phyloP scores from a whole-genome alignment of 805 yeast species.

The Myxozyma melibiosi region DNA sequence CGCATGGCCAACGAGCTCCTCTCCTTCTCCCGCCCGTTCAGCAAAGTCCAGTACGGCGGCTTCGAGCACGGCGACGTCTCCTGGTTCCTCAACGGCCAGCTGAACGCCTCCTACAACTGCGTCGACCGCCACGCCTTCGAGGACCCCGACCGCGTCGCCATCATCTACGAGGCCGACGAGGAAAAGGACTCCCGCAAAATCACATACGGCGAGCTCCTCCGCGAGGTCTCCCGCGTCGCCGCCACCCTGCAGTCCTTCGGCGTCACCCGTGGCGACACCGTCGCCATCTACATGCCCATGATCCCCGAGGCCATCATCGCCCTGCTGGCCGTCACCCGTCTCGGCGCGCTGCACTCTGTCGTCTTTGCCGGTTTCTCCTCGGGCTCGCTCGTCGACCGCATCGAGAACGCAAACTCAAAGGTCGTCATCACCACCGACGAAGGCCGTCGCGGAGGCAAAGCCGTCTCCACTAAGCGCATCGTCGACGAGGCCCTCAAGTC shows the following conservation, averaged over 20 bases:
- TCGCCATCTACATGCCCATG: conserved; percentile 96
- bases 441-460: conserved; percentile 93
- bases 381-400: conserved; percentile 88
- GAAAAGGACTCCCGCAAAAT: conserved; percentile 69
- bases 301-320: conserved; percentile 94
- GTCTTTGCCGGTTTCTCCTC: conserved; percentile 96
- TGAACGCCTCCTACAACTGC: conserved; percentile 91
- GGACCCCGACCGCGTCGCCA: conserved; percentile 72
- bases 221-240: conserved; percentile 83
- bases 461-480: conserved; percentile 86
- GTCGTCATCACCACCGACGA: conserved; percentile 94
- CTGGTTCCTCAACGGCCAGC: conserved; percentile 92
- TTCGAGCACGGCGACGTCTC: conserved; percentile 78
- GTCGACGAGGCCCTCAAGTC: conserved; percentile 89
- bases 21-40: conserved; percentile 79
- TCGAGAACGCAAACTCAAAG: conserved; percentile 80
- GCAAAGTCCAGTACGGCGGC: conserved; percentile 62
- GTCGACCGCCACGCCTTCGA: conserved; percentile 93
- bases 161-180: conserved; percentile 92
- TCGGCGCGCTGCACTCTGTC: conserved; percentile 96
- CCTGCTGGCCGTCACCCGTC: conserved; percentile 87
- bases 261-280: conserved; percentile 91
- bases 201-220: conserved; percentile 83
- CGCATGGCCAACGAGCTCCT: conserved; percentile 70
- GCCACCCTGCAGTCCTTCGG: conserved; percentile 83